phyloP scores from a whole-genome alignment of 768 basidiomycete species.

The Tricholoma sp. region DNA sequence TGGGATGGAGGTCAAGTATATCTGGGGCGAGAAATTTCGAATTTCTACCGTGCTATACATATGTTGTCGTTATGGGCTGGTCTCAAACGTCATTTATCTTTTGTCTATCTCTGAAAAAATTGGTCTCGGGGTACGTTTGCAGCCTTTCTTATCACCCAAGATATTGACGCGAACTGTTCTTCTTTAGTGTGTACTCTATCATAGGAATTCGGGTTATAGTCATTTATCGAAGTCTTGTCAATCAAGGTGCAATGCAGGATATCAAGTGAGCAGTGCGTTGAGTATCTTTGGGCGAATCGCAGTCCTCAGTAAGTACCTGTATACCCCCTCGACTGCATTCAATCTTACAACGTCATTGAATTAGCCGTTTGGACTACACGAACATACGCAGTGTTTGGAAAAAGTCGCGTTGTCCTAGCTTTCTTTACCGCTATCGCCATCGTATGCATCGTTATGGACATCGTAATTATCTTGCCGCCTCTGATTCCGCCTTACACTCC shows the following conservation, averaged over 20 bases:
- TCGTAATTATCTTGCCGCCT: conserved; percentile 6
- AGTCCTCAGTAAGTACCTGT: too few relatives aligned
- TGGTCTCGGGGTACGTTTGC: background rate
- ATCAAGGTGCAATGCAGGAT: too few relatives aligned
- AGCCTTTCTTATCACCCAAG: too few relatives aligned
- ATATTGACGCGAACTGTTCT: too few relatives aligned
- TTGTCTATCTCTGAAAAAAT: conserved; percentile 13
- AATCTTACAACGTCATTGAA: too few relatives aligned
- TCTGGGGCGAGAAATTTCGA: conserved; percentile 19
- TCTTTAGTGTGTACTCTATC: too few relatives aligned
- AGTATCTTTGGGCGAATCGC: too few relatives aligned
- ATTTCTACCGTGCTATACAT: conserved; percentile 21
- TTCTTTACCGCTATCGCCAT: conserved; percentile 11
- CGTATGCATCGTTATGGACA: conserved; percentile 14
- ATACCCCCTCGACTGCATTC: too few relatives aligned
- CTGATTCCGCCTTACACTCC: background rate
- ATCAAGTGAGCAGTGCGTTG: too few relatives aligned
- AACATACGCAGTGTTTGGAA: conserved; percentile 13
- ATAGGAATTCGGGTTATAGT: too few relatives aligned
- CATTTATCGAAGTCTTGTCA: too few relatives aligned
- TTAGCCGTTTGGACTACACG: background rate
- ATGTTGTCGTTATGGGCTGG: conserved; percentile 22
- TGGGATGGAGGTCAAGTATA: background rate
- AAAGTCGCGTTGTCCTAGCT: conserved; percentile 8
- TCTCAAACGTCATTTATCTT: conserved; percentile 21